phyloP scores from a whole-genome alignment of 768 basidiomycete species.

The Glaciozyma antarctica region DNA sequence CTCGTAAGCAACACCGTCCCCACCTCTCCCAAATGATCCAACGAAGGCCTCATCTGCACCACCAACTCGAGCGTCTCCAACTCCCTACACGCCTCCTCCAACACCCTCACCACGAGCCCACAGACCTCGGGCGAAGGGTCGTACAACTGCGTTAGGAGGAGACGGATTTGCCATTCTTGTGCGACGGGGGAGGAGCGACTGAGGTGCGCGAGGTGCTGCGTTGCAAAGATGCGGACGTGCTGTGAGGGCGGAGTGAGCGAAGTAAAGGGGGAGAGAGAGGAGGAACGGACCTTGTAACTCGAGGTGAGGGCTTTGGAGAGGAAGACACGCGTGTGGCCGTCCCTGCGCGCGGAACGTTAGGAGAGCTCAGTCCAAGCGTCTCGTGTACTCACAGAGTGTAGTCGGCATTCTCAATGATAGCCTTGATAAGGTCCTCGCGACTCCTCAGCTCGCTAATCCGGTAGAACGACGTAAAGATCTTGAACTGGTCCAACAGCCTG shows the following conservation, averaged over 20 bases:
- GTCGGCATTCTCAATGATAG: conserved; percentile 81
- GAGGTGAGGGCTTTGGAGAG: conserved; percentile 91
- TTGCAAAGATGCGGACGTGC: conserved; percentile 83
- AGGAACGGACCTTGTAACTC: conserved; percentile 59
- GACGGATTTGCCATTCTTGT: conserved; percentile 76
- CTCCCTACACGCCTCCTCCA: conserved; percentile 81
- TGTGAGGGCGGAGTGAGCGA: conserved; percentile 36
- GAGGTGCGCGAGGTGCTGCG: conserved; percentile 70
- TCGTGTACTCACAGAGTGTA: conserved; percentile 44
- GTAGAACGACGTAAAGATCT: conserved; percentile 91
- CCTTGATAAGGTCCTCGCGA: conserved; percentile 83
- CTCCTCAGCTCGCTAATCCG: conserved; percentile 82
- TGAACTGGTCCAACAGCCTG: conserved; percentile 81
- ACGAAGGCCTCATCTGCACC: conserved; percentile 85
- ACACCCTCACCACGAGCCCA: conserved; percentile 74
- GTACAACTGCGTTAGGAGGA: conserved; percentile 90
- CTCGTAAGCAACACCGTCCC: conserved; percentile 79
- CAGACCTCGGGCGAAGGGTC: conserved; percentile 85
- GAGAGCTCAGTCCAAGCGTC: background rate
- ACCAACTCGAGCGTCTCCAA: conserved; percentile 76
- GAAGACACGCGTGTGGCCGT: conserved; percentile 87
- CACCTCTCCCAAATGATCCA: conserved; percentile 89
- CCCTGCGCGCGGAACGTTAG: conserved; percentile 46
- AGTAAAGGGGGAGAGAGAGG: background rate
- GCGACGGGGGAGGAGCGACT: conserved; percentile 57